Conservation (phyloP, 2,329 filamentous ascomycete genomes). For the Dendrostoma leiphaemia region DNA sequence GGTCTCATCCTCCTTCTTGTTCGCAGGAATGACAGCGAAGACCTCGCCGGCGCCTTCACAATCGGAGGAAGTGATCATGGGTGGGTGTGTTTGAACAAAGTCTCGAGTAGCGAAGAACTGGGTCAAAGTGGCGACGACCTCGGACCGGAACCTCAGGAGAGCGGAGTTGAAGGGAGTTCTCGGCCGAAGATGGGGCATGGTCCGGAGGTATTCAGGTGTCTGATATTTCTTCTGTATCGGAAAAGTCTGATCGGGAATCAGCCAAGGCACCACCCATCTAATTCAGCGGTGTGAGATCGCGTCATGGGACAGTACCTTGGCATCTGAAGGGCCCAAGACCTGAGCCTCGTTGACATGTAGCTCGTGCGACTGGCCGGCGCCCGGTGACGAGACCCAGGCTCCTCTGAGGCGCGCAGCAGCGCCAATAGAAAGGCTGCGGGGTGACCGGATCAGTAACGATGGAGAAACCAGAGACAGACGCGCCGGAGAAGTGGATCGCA, state of each 20-base stretch:
- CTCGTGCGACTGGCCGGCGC: slow-evolving; percentile 73
- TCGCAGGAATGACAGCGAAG: slow-evolving; percentile 64
- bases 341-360: slow-evolving; percentile 69
- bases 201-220: slow-evolving; percentile 81
- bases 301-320: slow-evolving; percentile 54
- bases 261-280: slow-evolving; percentile 13
- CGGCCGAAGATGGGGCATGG: slow-evolving; percentile 81
- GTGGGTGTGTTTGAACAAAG: slow-evolving; percentile 84
- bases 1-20: slow-evolving; percentile 32
- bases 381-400: slow-evolving; percentile 70
- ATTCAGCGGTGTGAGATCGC: background rate
- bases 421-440: slow-evolving; percentile 72
- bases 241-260: slow-evolving; percentile 60
- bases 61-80: slow-evolving; percentile 93
- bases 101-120: slow-evolving; percentile 70
- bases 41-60: slow-evolving; percentile 96
- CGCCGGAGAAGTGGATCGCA: slow-evolving; percentile 38
- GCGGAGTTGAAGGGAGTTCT: slow-evolving; percentile 79
- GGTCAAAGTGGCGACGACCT: slow-evolving; percentile 69
- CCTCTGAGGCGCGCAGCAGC: slow-evolving; percentile 76
- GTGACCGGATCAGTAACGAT: slow-evolving; percentile 28
- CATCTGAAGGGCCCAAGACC: slow-evolving; percentile 74
- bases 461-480: slow-evolving; percentile 23
- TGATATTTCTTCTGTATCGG: slow-evolving; percentile 98
- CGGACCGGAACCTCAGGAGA: slow-evolving; percentile 78